phyloP scores from a whole-genome alignment of 331 rosid species.

The Dryas integrifolia region DNA sequence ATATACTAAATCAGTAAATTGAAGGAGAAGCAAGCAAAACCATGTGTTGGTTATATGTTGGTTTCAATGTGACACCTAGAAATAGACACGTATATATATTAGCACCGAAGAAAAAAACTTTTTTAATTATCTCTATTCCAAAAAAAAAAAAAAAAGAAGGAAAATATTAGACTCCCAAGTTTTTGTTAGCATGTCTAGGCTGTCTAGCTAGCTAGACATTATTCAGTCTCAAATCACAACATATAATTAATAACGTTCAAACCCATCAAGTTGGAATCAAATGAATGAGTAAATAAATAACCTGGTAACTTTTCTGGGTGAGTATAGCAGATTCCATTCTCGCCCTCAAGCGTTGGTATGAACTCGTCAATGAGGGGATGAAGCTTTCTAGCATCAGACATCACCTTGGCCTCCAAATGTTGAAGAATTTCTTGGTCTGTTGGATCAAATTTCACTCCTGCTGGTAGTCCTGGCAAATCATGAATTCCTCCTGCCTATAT shows the following conservation, averaged over 20 bases:
- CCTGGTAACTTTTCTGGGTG: constrained; percentile 97
- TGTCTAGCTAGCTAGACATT: too few relatives aligned
- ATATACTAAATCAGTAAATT: background rate
- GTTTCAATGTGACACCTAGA: constrained; percentile 23
- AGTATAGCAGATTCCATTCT: constrained; percentile 85
- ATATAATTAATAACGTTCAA: too few relatives aligned
- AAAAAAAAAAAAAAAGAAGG: background rate
- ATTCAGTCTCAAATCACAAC: background rate
- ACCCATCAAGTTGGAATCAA: too few relatives aligned
- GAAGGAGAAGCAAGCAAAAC: constrained; percentile 8
- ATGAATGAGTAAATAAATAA: background rate
- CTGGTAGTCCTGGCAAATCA: constrained; percentile 77
- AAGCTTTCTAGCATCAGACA: constrained; percentile 49
- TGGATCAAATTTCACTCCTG: constrained; percentile 91
- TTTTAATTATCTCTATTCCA: background rate
- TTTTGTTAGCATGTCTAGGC: background rate
- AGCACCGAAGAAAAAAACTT: background rate
- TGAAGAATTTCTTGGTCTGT: constrained; percentile 79
- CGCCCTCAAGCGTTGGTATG: constrained; percentile 83
- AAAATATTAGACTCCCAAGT: constrained; percentile 2
- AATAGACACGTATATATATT: constrained; percentile 14
- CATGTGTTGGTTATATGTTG: constrained; percentile 22
- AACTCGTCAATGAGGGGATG: constrained; percentile 88
- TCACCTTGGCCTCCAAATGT: constrained; percentile 80
- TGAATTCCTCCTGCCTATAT: constrained; percentile 53